These are phyloP conservation scores for Penicillium griseofulvum DNA, from an alignment of 2,329 filamentous ascomycete species.

Conservation along the genomic window DNA sequence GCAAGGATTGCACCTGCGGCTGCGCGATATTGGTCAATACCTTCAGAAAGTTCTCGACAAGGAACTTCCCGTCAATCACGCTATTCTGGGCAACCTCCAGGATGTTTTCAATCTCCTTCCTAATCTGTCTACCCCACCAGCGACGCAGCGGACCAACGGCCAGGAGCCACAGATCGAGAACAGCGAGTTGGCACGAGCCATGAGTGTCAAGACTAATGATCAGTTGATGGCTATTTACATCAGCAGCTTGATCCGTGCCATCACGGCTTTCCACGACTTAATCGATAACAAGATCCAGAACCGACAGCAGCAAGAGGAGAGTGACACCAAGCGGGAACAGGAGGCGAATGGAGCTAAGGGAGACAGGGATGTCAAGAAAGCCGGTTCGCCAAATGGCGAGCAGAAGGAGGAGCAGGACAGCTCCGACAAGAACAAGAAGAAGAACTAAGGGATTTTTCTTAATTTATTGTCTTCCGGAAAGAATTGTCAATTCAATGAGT, in stretches of 20 bases:
- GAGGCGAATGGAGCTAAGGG: conserved; percentile 64
- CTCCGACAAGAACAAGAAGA: conserved; percentile 59
- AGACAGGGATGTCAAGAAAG: conserved; percentile 56
- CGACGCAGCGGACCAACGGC: conserved; percentile 58
- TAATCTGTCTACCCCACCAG: conserved; percentile 82
- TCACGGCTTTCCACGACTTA: conserved; percentile 97
- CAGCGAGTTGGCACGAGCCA: conserved; percentile 86
- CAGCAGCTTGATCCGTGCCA: conserved; percentile 92
- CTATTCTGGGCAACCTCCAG: conserved; percentile 96
- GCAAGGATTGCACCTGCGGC: conserved; percentile 88
- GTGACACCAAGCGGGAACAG: conserved; percentile 75
- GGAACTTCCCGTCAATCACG: conserved; percentile 92
- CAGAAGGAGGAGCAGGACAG: conserved; percentile 54
- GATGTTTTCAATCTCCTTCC: conserved; percentile 98
- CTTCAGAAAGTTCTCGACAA: conserved; percentile 93
- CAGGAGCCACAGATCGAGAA: conserved; percentile 61
- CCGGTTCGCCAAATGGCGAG: conserved; percentile 51
- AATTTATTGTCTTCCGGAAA: conserved; percentile 1
- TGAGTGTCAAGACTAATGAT: conserved; percentile 99
- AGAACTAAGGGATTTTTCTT: conserved; percentile 42
- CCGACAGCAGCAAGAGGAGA: conserved; percentile 92
- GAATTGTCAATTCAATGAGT: conserved; percentile 16
- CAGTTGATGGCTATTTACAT: conserved; percentile 98
- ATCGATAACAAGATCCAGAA: conserved; percentile 99
- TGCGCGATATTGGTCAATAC: conserved; percentile 93